These are phyloP conservation scores for Wickerhamiella kurtzmanii DNA, from an alignment of 805 yeast genomes.

Conservation along the genomic window DNA sequence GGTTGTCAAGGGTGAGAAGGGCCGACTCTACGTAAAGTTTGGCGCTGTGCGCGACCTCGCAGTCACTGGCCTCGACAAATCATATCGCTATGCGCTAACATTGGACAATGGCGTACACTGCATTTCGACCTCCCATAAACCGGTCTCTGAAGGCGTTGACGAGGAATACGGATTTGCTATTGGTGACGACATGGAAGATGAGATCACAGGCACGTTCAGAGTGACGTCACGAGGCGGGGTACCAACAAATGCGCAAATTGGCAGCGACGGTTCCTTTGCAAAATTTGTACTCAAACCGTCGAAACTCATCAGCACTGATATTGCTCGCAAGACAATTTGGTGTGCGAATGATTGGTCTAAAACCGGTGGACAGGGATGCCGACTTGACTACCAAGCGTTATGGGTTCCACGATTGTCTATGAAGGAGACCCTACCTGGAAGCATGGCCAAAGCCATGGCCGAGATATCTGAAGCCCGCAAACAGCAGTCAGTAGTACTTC, in stretches of 20 bases:
- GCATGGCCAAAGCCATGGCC: constrained; percentile 35
- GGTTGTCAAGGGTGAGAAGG: constrained; percentile 26
- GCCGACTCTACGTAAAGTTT: constrained; percentile 33
- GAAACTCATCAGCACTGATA: background rate
- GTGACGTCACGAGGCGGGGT: background rate
- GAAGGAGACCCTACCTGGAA: constrained; percentile 41
- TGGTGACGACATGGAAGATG: background rate
- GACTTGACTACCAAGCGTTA: constrained; percentile 28
- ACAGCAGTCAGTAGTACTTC: constrained; percentile 19
- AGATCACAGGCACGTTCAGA: background rate
- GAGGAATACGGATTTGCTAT: constrained; percentile 52
- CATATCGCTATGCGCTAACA: constrained; percentile 29
- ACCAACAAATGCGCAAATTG: constrained; percentile 1
- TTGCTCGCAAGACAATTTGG: background rate
- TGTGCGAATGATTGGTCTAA: constrained; percentile 12
- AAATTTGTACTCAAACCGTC: constrained; percentile 33
- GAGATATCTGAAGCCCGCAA: constrained; percentile 21
- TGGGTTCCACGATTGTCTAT: constrained; percentile 43
- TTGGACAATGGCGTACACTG: constrained; percentile 76
- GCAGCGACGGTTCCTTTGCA: constrained; percentile 14
- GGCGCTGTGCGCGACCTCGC: constrained; percentile 35
- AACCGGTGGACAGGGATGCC: background rate
- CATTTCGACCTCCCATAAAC: constrained; percentile 45
- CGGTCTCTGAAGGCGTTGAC: constrained; percentile 29
- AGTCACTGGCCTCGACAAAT: constrained; percentile 31